Base-by-base conservation (phyloP, 495 filamentous ascomycete species). In the Pyrenula massariospora region DNA sequence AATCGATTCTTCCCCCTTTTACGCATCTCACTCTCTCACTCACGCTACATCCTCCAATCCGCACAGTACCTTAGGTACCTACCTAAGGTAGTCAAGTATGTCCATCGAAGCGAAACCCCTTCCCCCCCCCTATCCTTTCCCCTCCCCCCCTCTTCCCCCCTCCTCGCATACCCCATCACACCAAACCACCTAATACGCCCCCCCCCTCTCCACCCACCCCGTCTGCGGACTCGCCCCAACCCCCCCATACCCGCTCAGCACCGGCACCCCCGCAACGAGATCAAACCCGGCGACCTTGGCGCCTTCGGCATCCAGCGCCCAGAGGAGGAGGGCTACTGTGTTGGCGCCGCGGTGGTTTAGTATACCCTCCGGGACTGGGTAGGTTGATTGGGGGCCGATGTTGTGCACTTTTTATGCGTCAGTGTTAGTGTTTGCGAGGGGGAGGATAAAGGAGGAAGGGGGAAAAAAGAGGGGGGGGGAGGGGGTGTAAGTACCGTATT, bases 121-220 rank as follows among this genome's bases (percentile, higher is more conserved):
- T 42, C 15, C 31, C 31, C 31, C 31, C 31, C 31, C 31, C 15
- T 15, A 15, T 42, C 31, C 31, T 8, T 42, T 42, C 15, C 15
- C 15, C 31, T 8, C 31, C 15, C 15, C 15, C 31, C 31, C 15
- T 42, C 31, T 42, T 42, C 31, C 31, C 31, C 31, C 31, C 31
- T 15, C 31, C 31, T 42, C n/a, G n/a, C n/a, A n/a, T n/a, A n/a
- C n/a, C n/a, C n/a, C n/a, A n/a, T n/a, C n/a, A n/a, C n/a, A n/a
- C n/a, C n/a, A n/a, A n/a, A n/a, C n/a, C n/a, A n/a, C n/a, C 56
- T 64, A 84, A 63, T 86, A 85, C 19, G 75, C 80, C 2, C 77
- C 80, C 55, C 65, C 61, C 49, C 83, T 67, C 59, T 68, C 54
- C 25, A 56, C 60, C 68, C 77, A 86, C 31, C 60, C 67, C 8